Base-by-base conservation (phyloP, 2,329 filamentous ascomycete genomes). In the Ciborinia camelliae region DNA sequence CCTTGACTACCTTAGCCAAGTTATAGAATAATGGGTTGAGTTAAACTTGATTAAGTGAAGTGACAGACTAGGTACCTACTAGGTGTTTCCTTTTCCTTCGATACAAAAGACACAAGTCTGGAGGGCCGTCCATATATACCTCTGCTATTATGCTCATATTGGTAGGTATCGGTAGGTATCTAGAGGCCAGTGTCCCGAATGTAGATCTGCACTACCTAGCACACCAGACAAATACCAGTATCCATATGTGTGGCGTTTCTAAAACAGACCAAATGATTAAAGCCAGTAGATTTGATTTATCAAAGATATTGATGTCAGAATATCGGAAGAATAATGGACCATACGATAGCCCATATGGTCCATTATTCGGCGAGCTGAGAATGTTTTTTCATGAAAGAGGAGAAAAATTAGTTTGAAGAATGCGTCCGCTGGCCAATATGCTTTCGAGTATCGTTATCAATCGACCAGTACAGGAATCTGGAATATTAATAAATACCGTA, bases 401-500 rank as follows among this genome's bases (percentile, higher is more conserved):
- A 39, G 52, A 54, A 54, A 37, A 32, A 26, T 54, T 26, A 18
- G 35, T 10, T 10, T 54, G 52, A 43, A 57, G 26, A 43, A 30
- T 10, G 26, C 32, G 39, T n/a, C 12, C 26, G 20, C 53, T 12
- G 39, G 39, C 53, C 53, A 43, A 57, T 57, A 32, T 57, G 2
- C 20, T 43, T 43, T n/a, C 39, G 26, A 43, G 53, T 57, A 57
- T 32, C 26, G 39, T 28, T 57, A 53, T 52, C 37, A 62, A 54
- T 54, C 15, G 30, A 55, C 9, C 18, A 14, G n/a, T 28, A 30
- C 2, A 23, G 6, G 23, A 5, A 50, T 50, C 23, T 28, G 7
- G 23, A 10, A 30, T 50, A n/a, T 26, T n/a, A 18, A 26, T 26
- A 6, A 15, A 20, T 48, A 39, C 23, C 51, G 61, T 37, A 57